These are phyloP conservation scores for Camelina laxa DNA, from an alignment of 345 rosid species.

Conservation along the genomic window DNA sequence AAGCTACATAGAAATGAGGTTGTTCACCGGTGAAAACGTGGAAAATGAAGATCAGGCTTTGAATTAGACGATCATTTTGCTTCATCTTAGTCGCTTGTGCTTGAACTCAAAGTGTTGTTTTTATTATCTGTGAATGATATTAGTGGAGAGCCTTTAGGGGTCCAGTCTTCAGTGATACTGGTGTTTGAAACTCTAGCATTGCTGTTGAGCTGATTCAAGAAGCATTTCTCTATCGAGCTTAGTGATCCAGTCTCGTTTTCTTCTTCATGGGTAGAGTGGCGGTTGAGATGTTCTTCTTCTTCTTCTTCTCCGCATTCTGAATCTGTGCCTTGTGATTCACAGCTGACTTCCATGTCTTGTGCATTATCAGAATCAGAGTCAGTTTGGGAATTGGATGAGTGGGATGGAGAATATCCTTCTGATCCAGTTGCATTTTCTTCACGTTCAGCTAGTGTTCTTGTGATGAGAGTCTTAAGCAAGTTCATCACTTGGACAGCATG, in stretches of 20 bases:
- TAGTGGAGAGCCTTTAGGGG: conserved; percentile 34
- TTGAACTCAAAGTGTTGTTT: conserved; percentile 33
- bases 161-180: conserved; percentile 40
- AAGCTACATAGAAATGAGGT: conserved; percentile 35
- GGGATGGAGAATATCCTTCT: conserved; percentile 69
- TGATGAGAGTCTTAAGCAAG: conserved; percentile 84
- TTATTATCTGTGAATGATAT: conserved; percentile 28
- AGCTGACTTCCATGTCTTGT: conserved; percentile 80
- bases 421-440: conserved; percentile 64
- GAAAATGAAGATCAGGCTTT: conserved; percentile 17
- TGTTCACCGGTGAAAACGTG: conserved; percentile 27
- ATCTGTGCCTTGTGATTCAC: conserved; percentile 61
- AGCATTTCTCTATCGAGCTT: conserved; percentile 68
- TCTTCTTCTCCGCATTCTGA: conserved; percentile 51
- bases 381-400: conserved; percentile 58
- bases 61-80: conserved; percentile 38
- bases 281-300: conserved; percentile 48
- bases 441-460: conserved; percentile 63
- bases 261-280: conserved; percentile 43
- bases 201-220: conserved; percentile 60
- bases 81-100: conserved; percentile 36
- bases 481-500: conserved; percentile 99
- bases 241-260: conserved; percentile 61
- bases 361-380: conserved; percentile 71
- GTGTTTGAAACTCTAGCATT: conserved; percentile 41